Evolutionary conservation across 805 yeast genomes (phyloP).

Genomic region (Kodamaea hsintzibuensis): DNA sequence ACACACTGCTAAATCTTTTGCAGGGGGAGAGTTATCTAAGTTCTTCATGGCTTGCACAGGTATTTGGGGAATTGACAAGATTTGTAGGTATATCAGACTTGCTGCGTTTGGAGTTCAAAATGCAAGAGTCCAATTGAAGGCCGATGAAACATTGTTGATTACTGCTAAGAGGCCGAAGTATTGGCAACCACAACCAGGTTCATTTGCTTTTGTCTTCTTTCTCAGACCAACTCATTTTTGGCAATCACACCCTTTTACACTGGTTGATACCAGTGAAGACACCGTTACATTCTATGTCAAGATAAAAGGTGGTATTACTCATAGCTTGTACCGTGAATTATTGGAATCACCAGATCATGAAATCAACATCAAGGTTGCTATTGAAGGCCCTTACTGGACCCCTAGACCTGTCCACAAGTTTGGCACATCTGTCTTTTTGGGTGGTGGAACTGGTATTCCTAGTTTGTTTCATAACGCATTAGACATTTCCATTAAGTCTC

Average conservation of each 20-base stretch:
- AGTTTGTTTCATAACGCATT: conserved; percentile 34
- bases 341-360: conserved; percentile 26
- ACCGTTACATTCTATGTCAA: conserved; percentile 49
- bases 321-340: conserved; percentile 24
- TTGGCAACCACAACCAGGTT: conserved; percentile 62
- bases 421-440: conserved; percentile 32
- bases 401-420: conserved; percentile 28
- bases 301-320: conserved; percentile 56
- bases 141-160: conserved; percentile 41
- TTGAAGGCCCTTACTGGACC: conserved; percentile 41
- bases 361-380: conserved; percentile 26
- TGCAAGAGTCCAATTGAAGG: conserved; percentile 36
- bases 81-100: conserved; percentile 20
- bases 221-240: conserved; percentile 49
- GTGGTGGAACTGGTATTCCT: conserved; percentile 42
- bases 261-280: conserved; percentile 49
- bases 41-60: conserved; percentile 19
- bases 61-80: conserved; percentile 25
- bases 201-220: conserved; percentile 59
- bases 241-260: conserved; percentile 72
- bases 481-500: conserved; percentile 15
- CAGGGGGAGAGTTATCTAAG: conserved; percentile 5
- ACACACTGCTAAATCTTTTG: conserved; percentile 11
- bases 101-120: conserved; percentile 24
- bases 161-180: conserved; percentile 14